phyloP scores from a whole-genome alignment of 2,329 filamentous ascomycete genomes.

The Corinectria fuckeliana region DNA sequence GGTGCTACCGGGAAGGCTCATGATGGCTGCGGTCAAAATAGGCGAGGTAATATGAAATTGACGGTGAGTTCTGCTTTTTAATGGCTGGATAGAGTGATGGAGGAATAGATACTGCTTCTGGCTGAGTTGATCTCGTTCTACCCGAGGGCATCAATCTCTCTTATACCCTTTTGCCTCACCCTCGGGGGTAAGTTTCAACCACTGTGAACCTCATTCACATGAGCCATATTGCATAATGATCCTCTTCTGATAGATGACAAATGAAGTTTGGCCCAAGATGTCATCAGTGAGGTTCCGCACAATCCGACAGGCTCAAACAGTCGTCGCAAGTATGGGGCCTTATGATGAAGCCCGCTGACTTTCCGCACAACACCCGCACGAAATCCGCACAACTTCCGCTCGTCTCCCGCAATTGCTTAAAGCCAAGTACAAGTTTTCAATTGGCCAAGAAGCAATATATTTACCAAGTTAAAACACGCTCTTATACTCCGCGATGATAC shows the following conservation, averaged over 20 bases:
- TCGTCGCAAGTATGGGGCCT: background rate
- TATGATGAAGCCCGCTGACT: background rate
- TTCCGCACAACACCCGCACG: background rate
- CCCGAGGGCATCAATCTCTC: background rate
- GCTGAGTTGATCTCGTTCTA: too few relatives aligned
- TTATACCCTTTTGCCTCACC: background rate
- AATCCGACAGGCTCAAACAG: background rate
- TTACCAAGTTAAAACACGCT: too few relatives aligned
- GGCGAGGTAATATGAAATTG: too few relatives aligned
- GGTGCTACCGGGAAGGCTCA: background rate
- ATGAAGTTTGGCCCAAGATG: background rate
- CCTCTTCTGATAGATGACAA: background rate
- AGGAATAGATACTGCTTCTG: background rate
- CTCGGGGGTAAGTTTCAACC: background rate
- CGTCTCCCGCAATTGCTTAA: background rate
- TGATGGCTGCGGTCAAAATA: background rate
- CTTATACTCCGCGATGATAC: too few relatives aligned
- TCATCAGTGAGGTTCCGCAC: background rate
- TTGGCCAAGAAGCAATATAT: too few relatives aligned
- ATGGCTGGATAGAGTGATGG: background rate
- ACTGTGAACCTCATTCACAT: background rate
- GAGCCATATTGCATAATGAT: background rate
- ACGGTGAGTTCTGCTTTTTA: too few relatives aligned
- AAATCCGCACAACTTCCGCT: background rate
- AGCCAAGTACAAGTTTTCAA: background rate